A percentile compares a stretch with the other conserved stretches of the same genome.
These are phyloP conservation scores for Senna tora DNA, from an alignment of 306 rosid genomes.

Conservation along the genomic window DNA sequence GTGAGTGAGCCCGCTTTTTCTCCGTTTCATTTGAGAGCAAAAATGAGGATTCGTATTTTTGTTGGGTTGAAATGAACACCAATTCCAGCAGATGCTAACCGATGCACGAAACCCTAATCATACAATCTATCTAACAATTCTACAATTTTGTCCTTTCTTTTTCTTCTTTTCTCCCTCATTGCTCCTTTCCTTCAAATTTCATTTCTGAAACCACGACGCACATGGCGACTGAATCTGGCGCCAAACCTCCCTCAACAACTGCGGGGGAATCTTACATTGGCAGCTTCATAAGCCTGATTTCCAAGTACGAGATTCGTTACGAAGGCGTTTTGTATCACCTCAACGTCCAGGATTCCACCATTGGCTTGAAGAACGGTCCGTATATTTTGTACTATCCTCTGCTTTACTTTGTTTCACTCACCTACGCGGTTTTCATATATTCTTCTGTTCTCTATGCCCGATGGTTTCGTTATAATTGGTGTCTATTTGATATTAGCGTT, in stretches of 20 bases:
- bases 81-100: background rate
- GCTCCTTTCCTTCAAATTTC: background rate
- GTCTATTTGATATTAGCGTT: background rate
- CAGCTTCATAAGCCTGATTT: constrained; percentile 62
- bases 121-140: background rate
- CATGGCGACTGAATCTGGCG: constrained; percentile 54
- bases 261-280: constrained; percentile 62
- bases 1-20: constrained; percentile 4
- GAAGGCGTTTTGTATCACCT: constrained; percentile 67
- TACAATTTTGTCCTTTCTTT: background rate
- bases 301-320: constrained; percentile 77
- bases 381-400: background rate
- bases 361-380: constrained; percentile 66
- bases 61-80: background rate
- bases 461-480: constrained; percentile 10
- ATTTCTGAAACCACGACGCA: background rate
- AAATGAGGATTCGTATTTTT: background rate
- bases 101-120: constrained; percentile 34
- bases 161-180: background rate
- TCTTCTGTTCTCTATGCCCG: constrained; percentile 1
- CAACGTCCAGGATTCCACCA: constrained; percentile 56
- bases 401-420: constrained; percentile 3
- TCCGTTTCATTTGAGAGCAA: background rate
- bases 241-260: constrained; percentile 21
- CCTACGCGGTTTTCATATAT: background rate